These are phyloP conservation scores for Phialocephala sp. DNA, from an alignment of 2,329 filamentous ascomycete genomes.

Conservation along the genomic window DNA sequence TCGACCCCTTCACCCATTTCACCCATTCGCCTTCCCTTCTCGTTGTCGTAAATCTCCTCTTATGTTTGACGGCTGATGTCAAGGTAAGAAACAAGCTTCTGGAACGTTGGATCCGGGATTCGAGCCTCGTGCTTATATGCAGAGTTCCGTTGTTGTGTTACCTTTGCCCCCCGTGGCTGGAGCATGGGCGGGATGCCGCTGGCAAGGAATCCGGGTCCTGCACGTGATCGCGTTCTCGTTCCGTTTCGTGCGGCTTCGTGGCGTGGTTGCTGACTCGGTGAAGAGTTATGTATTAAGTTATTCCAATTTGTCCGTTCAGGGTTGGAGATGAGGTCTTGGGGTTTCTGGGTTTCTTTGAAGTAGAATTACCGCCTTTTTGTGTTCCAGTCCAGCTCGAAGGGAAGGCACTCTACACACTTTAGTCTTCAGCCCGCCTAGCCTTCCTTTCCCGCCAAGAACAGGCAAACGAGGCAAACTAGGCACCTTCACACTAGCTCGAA, in stretches of 20 bases:
- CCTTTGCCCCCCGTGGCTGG: background rate
- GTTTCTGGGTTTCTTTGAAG: background rate
- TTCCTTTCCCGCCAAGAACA: background rate
- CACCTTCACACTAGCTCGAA: background rate
- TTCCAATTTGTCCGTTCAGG: background rate
- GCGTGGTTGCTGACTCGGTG: background rate
- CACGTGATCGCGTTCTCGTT: constrained; percentile 4
- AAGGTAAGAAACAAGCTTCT: background rate
- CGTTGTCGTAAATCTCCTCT: background rate
- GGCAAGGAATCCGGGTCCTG: background rate
- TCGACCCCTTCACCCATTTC: constrained; percentile 20
- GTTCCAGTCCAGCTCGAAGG: background rate
- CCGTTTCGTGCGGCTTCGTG: background rate
- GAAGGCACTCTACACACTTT: background rate
- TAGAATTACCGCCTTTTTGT: background rate
- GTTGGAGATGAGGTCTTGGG: background rate
- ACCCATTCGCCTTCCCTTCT: constrained; percentile 19
- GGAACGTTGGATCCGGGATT: constrained; percentile 7
- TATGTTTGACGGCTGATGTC: background rate
- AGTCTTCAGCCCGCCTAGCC: background rate
- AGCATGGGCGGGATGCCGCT: background rate
- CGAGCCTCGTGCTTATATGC: constrained; percentile 25
- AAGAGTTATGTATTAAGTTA: background rate
- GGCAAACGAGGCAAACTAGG: background rate
- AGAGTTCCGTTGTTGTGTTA: constrained; percentile 24